Percentiles rank a stretch among this genome's conserved stretches.
phyloP scores from a whole-genome alignment of 345 rosid genomes.

The Brassica cretica region DNA sequence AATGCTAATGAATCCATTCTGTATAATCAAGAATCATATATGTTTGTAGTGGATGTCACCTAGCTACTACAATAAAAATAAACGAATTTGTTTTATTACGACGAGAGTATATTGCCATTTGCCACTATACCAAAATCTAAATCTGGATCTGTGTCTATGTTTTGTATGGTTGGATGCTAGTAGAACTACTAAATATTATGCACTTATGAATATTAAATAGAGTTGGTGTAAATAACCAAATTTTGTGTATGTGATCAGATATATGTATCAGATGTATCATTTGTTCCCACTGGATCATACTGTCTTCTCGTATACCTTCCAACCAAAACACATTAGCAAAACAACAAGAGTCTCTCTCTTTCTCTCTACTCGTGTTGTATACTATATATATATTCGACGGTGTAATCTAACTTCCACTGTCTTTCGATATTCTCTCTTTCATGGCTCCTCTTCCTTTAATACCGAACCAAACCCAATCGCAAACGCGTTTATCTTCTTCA shows the following conservation, averaged over 20 bases:
- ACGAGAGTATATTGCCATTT: conserved; percentile 10
- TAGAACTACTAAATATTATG: conserved; percentile 1
- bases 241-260: neutral
- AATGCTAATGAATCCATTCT: neutral
- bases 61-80: conserved; percentile 24
- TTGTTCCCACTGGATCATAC: conserved; percentile 23
- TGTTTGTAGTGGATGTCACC: conserved; percentile 29
- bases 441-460: conserved; percentile 75
- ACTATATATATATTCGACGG: conserved; percentile 14
- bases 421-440: conserved; percentile 16
- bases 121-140: conserved; percentile 38
- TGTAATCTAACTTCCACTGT: conserved; percentile 13
- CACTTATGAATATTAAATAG: neutral
- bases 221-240: conserved; percentile 11
- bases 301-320: conserved; percentile 34
- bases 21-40: conserved; percentile 9
- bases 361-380: neutral
- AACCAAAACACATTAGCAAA: conserved; percentile 35
- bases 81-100: neutral
- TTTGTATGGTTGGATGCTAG: conserved; percentile 31
- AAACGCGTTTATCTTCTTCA: conserved; percentile 29
- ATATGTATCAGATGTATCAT: neutral
- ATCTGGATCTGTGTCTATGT: conserved; percentile 41
- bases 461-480: conserved; percentile 41
- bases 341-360: conserved; percentile 19